Base-by-base conservation (phyloP, 2,329 filamentous ascomycete genomes). In the Plenodomus tracheiphilus region DNA sequence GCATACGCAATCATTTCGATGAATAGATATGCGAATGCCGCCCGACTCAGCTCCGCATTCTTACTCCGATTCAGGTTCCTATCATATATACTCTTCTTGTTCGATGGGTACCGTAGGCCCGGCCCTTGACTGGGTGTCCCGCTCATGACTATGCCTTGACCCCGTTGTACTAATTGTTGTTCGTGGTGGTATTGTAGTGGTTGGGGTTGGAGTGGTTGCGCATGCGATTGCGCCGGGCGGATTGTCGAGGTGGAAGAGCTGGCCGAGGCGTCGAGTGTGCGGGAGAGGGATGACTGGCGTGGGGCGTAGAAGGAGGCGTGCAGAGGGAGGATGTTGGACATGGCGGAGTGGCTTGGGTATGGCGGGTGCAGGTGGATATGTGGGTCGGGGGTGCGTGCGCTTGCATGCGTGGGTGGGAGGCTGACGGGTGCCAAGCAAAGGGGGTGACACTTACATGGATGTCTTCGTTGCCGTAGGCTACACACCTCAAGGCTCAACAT, bases 81-180 rank as follows among this genome's bases (percentile, higher is more conserved):
- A 79, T 97, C 91, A 79, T 97, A 99, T 77, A 99, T 97, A 58
- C 91, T 96, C 78, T 97, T 97, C 77, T 91, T 91, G 73, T 86
- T 96, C 47, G 89, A 89, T 40, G 94, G 93, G 67, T 95, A 90
- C 61, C 91, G 89, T 54, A 99, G 85, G 20, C 89, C 86, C 11
- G 62, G 39, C 43, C 55, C 63, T 56, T 59, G 61, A 39, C 48
- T 55, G 37, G 51, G 46, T 45, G 54, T 64, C 37, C 59, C 58
- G 50, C 59, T 66, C 63, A 68, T 68, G 7, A 59, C 46, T 48
- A 45, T 47, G 49, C 46, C 53, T 43, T 46, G 59, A 21, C 47
- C 53, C 41, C 51, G 46, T 43, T 53, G 17, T 35, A 28, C 46
- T 22, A 41, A 16, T 20, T 42, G 35, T 16, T 53, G 48, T n/a